Evolutionary conservation across 331 rosid genomes (phyloP).

Genomic region (Prunus yedoensis): DNA sequence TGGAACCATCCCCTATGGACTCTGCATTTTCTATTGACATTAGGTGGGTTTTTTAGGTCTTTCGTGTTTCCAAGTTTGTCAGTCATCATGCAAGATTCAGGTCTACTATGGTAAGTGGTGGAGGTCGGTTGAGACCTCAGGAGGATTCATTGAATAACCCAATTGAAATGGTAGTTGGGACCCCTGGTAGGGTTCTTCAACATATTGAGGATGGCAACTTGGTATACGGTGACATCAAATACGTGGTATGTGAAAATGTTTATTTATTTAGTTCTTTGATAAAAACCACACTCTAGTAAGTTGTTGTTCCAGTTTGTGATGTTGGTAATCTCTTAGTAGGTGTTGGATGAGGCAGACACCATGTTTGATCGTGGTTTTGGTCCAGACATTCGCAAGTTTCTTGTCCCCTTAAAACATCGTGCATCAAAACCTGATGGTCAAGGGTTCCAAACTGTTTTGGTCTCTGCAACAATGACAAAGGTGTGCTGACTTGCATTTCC

Average conservation of each 20-base stretch:
- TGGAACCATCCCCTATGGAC: constrained; percentile 13
- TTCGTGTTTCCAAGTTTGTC: constrained; percentile 83
- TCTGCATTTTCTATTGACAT: constrained; percentile 27
- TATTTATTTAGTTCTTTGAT: neutral
- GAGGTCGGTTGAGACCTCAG: constrained; percentile 86
- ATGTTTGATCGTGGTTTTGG: constrained; percentile 99
- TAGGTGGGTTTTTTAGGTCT: constrained; percentile 54
- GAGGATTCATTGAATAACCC: constrained; percentile 84
- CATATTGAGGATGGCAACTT: constrained; percentile 92
- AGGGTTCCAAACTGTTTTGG: constrained; percentile 88
- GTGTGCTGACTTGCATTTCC: constrained; percentile 37
- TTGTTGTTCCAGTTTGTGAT: constrained; percentile 14
- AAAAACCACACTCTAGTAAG: neutral
- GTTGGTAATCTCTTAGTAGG: constrained; percentile 42
- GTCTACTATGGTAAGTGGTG: constrained; percentile 93
- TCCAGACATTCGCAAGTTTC: constrained; percentile 88
- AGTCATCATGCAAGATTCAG: constrained; percentile 92
- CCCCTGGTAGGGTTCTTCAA: constrained; percentile 95
- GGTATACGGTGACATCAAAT: constrained; percentile 88
- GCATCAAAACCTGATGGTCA: constrained; percentile 59
- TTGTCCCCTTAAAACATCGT: constrained; percentile 74
- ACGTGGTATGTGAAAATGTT: constrained; percentile 44
- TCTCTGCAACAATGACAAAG: constrained; percentile 93
- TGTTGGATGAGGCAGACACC: constrained; percentile 96
- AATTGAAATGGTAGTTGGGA: constrained; percentile 87